phyloP scores from a whole-genome alignment of 768 basidiomycete species.

The Naganishia friedmannii region DNA sequence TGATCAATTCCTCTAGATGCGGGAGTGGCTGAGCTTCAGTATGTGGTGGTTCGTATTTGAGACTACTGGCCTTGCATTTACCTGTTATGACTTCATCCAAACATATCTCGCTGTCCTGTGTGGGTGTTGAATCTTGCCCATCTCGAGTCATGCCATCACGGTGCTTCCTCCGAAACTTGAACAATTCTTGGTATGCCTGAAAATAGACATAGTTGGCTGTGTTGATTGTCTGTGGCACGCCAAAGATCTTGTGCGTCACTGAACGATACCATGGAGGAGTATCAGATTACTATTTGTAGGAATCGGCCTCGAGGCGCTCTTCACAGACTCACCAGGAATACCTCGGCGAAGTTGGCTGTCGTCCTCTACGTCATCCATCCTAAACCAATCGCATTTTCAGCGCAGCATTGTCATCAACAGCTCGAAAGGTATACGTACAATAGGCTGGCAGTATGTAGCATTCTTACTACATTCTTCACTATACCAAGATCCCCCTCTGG shows the following conservation, averaged over 20 bases:
- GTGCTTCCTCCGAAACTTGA: constrained; percentile 54
- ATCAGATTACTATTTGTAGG: not conserved
- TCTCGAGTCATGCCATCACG: not conserved
- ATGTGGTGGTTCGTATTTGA: not conserved
- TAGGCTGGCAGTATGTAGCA: constrained; percentile 91
- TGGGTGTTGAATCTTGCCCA: constrained; percentile 6
- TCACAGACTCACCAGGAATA: constrained; percentile 55
- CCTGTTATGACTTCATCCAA: constrained; percentile 74
- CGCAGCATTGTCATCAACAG: not conserved
- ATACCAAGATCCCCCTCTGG: constrained; percentile 66
- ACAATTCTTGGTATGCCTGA: constrained; percentile 81
- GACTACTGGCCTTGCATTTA: constrained; percentile 46
- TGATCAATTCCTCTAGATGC: constrained; percentile 64
- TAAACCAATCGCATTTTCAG: constrained; percentile 45
- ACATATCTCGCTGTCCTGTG: constrained; percentile 38
- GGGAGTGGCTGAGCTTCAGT: not conserved
- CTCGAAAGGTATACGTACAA: constrained; percentile 59
- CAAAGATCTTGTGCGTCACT: constrained; percentile 95
- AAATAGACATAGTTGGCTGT: constrained; percentile 97
- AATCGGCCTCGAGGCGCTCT: constrained; percentile 52
- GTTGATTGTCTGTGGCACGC: constrained; percentile 94
- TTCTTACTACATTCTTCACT: constrained; percentile 79
- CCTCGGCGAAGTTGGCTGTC: constrained; percentile 82
- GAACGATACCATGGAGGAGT: constrained; percentile 32
- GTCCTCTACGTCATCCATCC: constrained; percentile 93